Conservation (phyloP, 164 flowering plant genomes). For the Nymphaea thermarum region DNA sequence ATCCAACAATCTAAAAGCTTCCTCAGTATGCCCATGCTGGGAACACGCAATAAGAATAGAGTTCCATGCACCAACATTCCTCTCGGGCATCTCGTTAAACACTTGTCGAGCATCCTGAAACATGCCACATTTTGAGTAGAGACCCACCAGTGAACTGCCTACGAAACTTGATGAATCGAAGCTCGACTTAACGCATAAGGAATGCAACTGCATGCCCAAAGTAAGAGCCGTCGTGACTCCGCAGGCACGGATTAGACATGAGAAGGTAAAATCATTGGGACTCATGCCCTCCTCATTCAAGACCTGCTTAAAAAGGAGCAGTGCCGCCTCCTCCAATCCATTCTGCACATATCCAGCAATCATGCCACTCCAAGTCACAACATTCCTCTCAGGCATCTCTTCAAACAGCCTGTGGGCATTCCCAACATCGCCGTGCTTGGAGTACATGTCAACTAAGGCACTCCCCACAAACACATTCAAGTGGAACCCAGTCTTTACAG, state of each 20-base stretch:
- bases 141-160: constrained; percentile 62
- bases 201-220: constrained; percentile 70
- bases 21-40: constrained; percentile 58
- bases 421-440: constrained; percentile 46
- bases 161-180: constrained; percentile 58
- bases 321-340: constrained; percentile 71
- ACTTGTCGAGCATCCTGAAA: constrained; percentile 46
- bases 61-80: constrained; percentile 87
- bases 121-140: constrained; percentile 76
- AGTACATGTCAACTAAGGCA: constrained; percentile 83
- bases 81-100: constrained; percentile 39
- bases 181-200: constrained; percentile 53
- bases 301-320: constrained; percentile 55
- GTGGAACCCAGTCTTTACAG: constrained; percentile 46
- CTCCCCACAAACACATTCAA: constrained; percentile 72
- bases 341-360: constrained; percentile 63
- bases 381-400: constrained; percentile 79
- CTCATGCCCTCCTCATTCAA: constrained; percentile 32
- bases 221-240: constrained; percentile 52
- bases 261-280: constrained; percentile 79
- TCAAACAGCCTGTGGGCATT: constrained; percentile 64
- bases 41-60: constrained; percentile 78
- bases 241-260: constrained; percentile 72
- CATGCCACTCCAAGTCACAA: constrained; percentile 95
- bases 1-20: constrained; percentile 37